Conservation (phyloP, 805 yeast genomes). For the Scheffersomyces coipomensis region DNA sequence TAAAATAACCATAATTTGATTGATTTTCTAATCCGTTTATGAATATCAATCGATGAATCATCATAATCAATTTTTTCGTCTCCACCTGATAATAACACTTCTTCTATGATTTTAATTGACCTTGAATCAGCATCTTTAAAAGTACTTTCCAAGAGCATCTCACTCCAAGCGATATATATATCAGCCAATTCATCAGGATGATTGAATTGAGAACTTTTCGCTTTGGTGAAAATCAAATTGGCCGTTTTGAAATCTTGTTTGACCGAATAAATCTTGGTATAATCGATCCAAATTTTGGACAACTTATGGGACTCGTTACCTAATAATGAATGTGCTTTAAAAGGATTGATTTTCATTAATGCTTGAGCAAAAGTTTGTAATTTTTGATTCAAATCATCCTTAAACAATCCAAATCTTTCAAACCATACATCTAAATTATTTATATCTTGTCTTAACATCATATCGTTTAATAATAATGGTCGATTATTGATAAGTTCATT, state of each 20-base stretch:
- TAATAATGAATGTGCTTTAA: constrained; percentile 29
- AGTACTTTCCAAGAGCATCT: constrained; percentile 53
- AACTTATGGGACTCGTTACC: constrained; percentile 29
- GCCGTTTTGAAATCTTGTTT: constrained; percentile 58
- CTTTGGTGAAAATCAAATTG: constrained; percentile 58
- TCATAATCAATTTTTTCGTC: constrained; percentile 19
- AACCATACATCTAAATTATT: constrained; percentile 71
- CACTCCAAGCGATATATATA: constrained; percentile 76
- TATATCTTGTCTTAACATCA: constrained; percentile 58
- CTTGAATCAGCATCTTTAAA: constrained; percentile 46
- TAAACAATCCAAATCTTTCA: constrained; percentile 50
- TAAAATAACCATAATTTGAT: constrained; percentile 70
- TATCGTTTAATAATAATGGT: constrained; percentile 61
- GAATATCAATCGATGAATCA: constrained; percentile 50
- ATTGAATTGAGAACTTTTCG: constrained; percentile 68
- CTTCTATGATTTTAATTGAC: constrained; percentile 33
- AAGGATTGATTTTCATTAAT: constrained; percentile 62
- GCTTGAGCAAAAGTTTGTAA: constrained; percentile 65
- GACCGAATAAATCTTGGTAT: constrained; percentile 62
- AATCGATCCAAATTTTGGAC: constrained; percentile 66
- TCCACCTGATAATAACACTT: constrained; percentile 20
- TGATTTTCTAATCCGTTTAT: constrained; percentile 58
- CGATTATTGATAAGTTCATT: constrained; percentile 59
- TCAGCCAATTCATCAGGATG: constrained; percentile 62
- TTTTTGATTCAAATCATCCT: constrained; percentile 37